Conservation (phyloP, 495 filamentous ascomycete genomes). For the Xeromyces bisporus region DNA sequence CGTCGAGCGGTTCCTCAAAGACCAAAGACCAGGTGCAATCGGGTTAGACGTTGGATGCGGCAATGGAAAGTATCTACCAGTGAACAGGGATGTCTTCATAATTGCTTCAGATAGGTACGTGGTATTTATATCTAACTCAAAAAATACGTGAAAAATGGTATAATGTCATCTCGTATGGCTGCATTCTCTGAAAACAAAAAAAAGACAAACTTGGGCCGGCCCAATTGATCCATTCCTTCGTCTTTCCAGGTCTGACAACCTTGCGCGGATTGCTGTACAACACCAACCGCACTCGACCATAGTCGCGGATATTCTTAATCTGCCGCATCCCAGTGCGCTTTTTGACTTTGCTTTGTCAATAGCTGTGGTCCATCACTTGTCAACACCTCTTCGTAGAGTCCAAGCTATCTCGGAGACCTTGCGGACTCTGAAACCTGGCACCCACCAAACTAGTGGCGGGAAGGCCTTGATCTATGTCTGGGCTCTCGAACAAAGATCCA, state of each 20-base stretch:
- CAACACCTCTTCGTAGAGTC: slow-evolving; percentile 57
- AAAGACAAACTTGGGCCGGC: not conserved
- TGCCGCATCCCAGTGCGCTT: slow-evolving; percentile 46
- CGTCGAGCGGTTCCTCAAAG: slow-evolving; percentile 59
- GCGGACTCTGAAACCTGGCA: slow-evolving; percentile 37
- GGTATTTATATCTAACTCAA: slow-evolving; percentile 2
- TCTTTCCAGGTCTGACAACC: slow-evolving; percentile 42
- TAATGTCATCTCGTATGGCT: too few species aligned
- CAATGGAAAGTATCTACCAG: slow-evolving; percentile 85
- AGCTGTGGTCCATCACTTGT: slow-evolving; percentile 88
- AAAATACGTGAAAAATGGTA: too few species aligned
- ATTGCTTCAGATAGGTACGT: slow-evolving; percentile 70
- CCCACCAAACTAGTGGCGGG: slow-evolving; percentile 27
- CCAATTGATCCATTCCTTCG: slow-evolving; percentile 2
- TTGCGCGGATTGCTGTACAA: slow-evolving; percentile 53
- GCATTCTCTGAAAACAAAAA: too few species aligned
- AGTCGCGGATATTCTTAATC: slow-evolving; percentile 54
- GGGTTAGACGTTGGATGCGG: slow-evolving; percentile 83
- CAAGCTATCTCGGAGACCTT: slow-evolving; percentile 59
- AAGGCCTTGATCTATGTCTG: slow-evolving; percentile 81
- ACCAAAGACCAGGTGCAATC: slow-evolving; percentile 52
- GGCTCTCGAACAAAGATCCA: slow-evolving; percentile 84
- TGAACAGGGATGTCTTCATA: slow-evolving; percentile 66
- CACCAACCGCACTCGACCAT: slow-evolving; percentile 46
- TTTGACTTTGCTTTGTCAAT: slow-evolving; percentile 95